Evolutionary conservation across 805 yeast genomes (phyloP).

Genomic region (Saccharomycopsis babjevae): DNA sequence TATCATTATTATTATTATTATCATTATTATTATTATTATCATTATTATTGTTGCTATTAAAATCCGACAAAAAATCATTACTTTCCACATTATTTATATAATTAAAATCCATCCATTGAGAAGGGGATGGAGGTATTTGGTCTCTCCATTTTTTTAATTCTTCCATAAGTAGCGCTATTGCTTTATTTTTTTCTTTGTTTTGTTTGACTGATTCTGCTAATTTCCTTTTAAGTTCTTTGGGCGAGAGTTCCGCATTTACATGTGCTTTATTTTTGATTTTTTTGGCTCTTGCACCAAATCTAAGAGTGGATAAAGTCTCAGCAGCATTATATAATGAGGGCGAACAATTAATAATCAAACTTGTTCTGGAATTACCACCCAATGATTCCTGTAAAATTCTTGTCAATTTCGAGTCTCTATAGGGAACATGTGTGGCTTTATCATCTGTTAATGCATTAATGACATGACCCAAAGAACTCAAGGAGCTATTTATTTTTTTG

Average conservation of each 20-base stretch:
- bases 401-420: conserved; percentile 70
- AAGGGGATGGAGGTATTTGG: conserved; percentile 4
- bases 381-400: conserved; percentile 68
- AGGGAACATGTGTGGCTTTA: conserved; percentile 55
- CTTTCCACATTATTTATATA: not conserved
- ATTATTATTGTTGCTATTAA: not conserved
- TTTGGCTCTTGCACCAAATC: conserved; percentile 70
- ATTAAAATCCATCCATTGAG: conserved; percentile 4
- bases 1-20: not conserved
- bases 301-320: conserved; percentile 61
- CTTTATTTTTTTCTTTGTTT: conserved; percentile 32
- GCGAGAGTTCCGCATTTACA: conserved; percentile 48
- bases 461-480: conserved; percentile 71
- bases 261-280: conserved; percentile 54
- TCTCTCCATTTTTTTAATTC: conserved; percentile 17
- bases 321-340: conserved; percentile 43
- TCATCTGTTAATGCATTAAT: conserved; percentile 70
- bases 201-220: conserved; percentile 8
- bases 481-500: conserved; percentile 69
- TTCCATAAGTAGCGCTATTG: conserved; percentile 22
- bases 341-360: conserved; percentile 65
- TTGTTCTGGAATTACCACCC: conserved; percentile 76
- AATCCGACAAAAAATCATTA: not conserved
- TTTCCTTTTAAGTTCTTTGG: conserved; percentile 32
- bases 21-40: not conserved